Evolutionary conservation across 106 monocot species (phyloP), one percentile per base, ranked within the genome.

Genomic region (Allium fistulosum): DNA sequence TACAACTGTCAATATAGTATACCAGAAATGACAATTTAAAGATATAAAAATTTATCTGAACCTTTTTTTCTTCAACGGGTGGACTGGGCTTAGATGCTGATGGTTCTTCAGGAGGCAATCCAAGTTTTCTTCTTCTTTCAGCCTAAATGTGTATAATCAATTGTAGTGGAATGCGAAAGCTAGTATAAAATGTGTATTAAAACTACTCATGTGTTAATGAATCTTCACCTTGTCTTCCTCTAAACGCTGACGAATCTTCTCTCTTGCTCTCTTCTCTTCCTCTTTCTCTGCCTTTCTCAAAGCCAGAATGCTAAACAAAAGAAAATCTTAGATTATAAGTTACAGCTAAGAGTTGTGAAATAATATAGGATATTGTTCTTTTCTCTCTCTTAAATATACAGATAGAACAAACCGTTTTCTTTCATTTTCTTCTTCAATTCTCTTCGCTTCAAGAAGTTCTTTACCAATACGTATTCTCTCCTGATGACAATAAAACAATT

Each of bases 231-330:
- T 99, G 81, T 99, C 97, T 78, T 99, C 92, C 63, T 89, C 92
- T 55, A 99, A 52, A 65, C 72, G 66, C 75, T 93, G 92, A 17
- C 88, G 97, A 26, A 99, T 90, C 74, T 79, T 99, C 66, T 97
- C 97, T 69, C 97, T 99, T 53, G 97, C 97, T 80, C 85, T 78
- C 81, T 99, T 93, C 74, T 93, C 92, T 76, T 99, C 97, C 50
- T 99, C 97, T 78, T 99, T 92, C 77, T 92, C 97, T 58, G 81
- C 81, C 69, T 86, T 84, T 28, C 92, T 75, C 75, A 87, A 71
- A 71, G 81, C 90, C 72, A 92, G 49, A 26, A 93, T 67, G 71
- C 97, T 99, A 76, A 46, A 75, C 61, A 66, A 15, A 64, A 53
- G 13, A 68, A 4, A 60, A 51, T 51, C 0, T 67, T 67, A 67